Base-by-base conservation (phyloP, 345 rosid species). In the Ailanthus altissimus region DNA sequence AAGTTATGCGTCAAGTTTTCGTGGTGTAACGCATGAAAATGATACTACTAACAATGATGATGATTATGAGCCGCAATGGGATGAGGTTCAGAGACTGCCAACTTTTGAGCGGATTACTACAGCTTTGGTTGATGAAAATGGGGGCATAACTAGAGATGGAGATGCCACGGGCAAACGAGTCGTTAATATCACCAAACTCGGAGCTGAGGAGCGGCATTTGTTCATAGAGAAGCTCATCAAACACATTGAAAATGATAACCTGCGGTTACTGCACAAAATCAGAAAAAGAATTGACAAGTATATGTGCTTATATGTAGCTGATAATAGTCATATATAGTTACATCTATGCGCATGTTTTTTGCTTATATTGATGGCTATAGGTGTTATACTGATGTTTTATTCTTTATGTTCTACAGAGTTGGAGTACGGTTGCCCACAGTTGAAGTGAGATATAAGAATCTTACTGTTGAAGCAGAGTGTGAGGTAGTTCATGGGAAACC, bases 391-490 rank as follows among this genome's bases (percentile, higher is more conserved):
- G 74, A 70, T 4, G 15, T 36, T 8, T 57, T 23, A 4, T 53
- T 64, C n/a, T n/a, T n/a, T 74, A 28, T 76, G 70, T 64, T 63
- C 38, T 86, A 40, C 43, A 88, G 89, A 78, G 89, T 88, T 60
- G 83, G 83, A 56, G 76, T 86, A 26, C 58, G 63, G 70, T 75
- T 86, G 47, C 88, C 89, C 1, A 79, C 57, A 16, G 83, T 88
- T 65, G 86, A 88, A 75, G 86, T 88, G 58, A 82, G 85, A 81
- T 86, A 77, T 42, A 79, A 13, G 78, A 68, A 86, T 62, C 76
- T 86, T 5, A 67, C 62, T 67, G 82, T 84, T 42, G 86, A 88
- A 76, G 91, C 83, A 8, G 47, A 81, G 12, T 85, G 86, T 47
- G 65, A 88, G 51, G 61, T 88, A 15, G 69, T 81, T 77, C 83